Evolutionary conservation across 108 stramenopile genomes (phyloP).

Genomic region (Asterionellopsis glacialis): DNA sequence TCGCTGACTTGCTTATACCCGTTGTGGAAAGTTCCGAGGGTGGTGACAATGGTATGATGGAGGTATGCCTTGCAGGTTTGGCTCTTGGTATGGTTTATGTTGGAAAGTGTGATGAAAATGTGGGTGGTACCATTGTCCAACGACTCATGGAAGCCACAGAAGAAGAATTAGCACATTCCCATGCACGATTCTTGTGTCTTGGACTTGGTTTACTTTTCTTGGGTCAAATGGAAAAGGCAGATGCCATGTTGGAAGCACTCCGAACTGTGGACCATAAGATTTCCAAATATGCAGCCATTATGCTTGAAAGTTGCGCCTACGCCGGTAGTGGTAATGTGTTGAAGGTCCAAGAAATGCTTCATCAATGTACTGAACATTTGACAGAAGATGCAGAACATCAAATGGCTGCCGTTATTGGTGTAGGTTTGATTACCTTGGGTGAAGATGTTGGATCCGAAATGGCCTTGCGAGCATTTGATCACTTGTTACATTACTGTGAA

Average conservation of each 20-base stretch:
- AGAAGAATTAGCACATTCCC: conserved; percentile 92
- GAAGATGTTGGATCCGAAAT: conserved; percentile 98
- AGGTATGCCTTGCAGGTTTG: conserved; percentile 85
- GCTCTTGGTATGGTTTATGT: conserved; percentile 96
- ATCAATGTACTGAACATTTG: conserved; percentile 95
- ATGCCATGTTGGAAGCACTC: conserved; percentile 95
- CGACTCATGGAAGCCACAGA: conserved; percentile 98
- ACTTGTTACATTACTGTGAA: conserved; percentile 99
- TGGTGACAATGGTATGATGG: conserved; percentile 70
- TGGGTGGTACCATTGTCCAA: conserved; percentile 92
- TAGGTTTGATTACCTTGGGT: conserved; percentile 96
- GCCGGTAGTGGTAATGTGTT: conserved; percentile 98
- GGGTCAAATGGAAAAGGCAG: conserved; percentile 93
- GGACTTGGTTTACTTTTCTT: conserved; percentile 97
- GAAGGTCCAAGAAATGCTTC: conserved; percentile 96
- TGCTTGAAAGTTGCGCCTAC: conserved; percentile 94
- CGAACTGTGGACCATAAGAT: conserved; percentile 96
- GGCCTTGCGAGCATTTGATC: conserved; percentile 95
- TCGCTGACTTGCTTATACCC: conserved; percentile 88
- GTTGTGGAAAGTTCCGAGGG: conserved; percentile 80
- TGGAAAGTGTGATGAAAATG: conserved; percentile 91
- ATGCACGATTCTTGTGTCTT: conserved; percentile 87
- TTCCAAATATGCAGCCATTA: conserved; percentile 86
- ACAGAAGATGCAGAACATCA: conserved; percentile 93
- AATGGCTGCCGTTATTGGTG: conserved; percentile 92